A percentile compares a stretch with the other conserved stretches of the same genome.
These are phyloP conservation scores for Mortierella hygrophila DNA, from an alignment of 192 early-diverging fungal species.

Conservation along the genomic window DNA sequence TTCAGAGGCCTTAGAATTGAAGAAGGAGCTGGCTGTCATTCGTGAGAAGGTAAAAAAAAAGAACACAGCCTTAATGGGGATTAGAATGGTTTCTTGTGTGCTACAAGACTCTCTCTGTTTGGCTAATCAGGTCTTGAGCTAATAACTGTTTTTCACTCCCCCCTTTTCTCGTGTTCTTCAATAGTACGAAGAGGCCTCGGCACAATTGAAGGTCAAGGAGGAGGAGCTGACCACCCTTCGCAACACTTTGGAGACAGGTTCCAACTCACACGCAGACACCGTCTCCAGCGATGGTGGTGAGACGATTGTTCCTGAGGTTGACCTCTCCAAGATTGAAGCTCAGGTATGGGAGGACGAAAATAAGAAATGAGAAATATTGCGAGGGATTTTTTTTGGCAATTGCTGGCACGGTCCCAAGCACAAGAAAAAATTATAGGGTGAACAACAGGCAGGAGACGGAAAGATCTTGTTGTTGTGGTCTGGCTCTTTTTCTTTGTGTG, in stretches of 20 bases:
- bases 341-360: constrained; percentile 26
- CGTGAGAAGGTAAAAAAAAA: constrained; percentile 34
- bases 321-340: constrained; percentile 52
- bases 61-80: neutral
- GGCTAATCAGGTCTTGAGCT: constrained; percentile 10
- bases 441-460: neutral
- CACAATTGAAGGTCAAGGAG: constrained; percentile 37
- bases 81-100: constrained; percentile 6
- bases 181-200: constrained; percentile 44
- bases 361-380: neutral
- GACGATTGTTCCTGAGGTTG: constrained; percentile 51
- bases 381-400: constrained; percentile 1
- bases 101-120: neutral
- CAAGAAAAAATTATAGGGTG: neutral
- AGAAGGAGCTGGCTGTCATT: constrained; percentile 48
- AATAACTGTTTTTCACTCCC: neutral
- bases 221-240: constrained; percentile 39
- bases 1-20: constrained; percentile 46
- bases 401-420: constrained; percentile 1
- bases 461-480: neutral
- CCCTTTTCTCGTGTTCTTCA: neutral
- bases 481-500: neutral
- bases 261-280: constrained; percentile 39
- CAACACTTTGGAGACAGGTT: constrained; percentile 30
- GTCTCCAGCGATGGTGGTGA: constrained; percentile 55